Percentiles rank a stretch among this genome's conserved stretches.
These are phyloP conservation scores for Funneliformis geosporum DNA, from an alignment of 192 early-diverging fungal genomes.

Conservation along the genomic window DNA sequence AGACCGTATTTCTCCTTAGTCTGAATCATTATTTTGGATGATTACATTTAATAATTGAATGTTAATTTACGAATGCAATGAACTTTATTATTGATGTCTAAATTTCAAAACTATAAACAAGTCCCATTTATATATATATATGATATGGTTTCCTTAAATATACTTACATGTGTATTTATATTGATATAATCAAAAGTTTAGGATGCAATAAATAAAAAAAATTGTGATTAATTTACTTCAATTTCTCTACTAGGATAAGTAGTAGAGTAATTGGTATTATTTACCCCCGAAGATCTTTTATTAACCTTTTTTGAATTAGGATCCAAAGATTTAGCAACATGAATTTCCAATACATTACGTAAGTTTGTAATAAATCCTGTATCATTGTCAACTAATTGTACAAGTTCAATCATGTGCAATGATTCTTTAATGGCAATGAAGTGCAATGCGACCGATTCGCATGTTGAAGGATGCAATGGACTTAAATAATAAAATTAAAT, in stretches of 20 bases:
- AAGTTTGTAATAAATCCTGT: constrained; percentile 63
- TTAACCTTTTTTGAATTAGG: not conserved
- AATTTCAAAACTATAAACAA: no score
- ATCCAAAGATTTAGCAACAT: constrained; percentile 10
- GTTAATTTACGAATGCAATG: no score
- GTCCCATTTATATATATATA: no score
- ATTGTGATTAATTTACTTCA: not conserved
- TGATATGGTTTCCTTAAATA: no score
- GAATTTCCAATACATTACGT: constrained; percentile 41
- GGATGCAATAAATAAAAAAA: not conserved
- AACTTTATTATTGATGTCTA: no score
- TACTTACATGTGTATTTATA: no score
- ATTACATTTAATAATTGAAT: no score
- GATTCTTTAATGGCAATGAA: constrained; percentile 62
- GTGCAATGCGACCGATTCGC: constrained; percentile 55
- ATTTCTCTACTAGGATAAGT: not conserved
- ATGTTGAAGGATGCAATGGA: constrained; percentile 56
- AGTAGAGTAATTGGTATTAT: not conserved
- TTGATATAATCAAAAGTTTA: no score
- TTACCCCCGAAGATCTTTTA: not conserved
- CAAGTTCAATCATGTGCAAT: constrained; percentile 57
- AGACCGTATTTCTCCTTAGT: no score
- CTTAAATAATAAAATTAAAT: constrained; percentile 34
- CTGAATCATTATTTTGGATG: no score
- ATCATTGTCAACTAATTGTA: constrained; percentile 60